Evolutionary conservation across 345 rosid species (phyloP).

Genomic region (Nasturtium officinale): DNA sequence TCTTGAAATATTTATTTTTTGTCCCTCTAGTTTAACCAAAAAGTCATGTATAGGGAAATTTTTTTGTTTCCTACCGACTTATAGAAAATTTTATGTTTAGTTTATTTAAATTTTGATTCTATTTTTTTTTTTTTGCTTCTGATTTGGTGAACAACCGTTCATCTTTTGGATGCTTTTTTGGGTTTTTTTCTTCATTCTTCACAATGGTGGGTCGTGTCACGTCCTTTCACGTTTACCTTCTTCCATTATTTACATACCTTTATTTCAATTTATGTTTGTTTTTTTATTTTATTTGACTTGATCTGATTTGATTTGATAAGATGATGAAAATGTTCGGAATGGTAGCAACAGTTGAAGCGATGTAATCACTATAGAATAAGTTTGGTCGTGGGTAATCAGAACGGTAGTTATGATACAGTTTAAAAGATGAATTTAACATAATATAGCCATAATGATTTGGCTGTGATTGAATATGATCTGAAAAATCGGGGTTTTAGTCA

Average conservation of each 20-base stretch:
- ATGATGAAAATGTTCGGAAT: constrained; percentile 25
- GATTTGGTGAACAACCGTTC: constrained; percentile 51
- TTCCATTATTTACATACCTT: constrained; percentile 21
- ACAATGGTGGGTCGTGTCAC: constrained; percentile 45
- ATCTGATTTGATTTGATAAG: constrained; percentile 34
- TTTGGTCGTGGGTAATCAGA: constrained; percentile 12
- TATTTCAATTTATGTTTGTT: constrained; percentile 23
- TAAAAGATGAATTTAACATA: neutral
- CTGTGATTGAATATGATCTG: too few species aligned
- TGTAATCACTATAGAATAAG: constrained; percentile 11
- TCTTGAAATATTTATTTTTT: constrained; percentile 5
- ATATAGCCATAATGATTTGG: neutral
- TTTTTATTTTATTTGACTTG: constrained; percentile 9
- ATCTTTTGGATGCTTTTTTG: constrained; percentile 44
- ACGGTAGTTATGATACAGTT: neutral
- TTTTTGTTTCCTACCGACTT: neutral
- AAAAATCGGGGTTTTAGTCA: too few species aligned
- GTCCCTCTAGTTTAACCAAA: constrained; percentile 6
- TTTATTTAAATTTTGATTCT: neutral
- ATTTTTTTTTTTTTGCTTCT: neutral
- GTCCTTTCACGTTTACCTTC: constrained; percentile 26
- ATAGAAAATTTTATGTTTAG: neutral
- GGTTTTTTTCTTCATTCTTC: constrained; percentile 38
- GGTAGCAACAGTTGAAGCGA: constrained; percentile 23
- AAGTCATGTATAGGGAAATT: constrained; percentile 11